phyloP scores from a whole-genome alignment of 495 filamentous ascomycete genomes.

The Pyronema omphalodes region DNA sequence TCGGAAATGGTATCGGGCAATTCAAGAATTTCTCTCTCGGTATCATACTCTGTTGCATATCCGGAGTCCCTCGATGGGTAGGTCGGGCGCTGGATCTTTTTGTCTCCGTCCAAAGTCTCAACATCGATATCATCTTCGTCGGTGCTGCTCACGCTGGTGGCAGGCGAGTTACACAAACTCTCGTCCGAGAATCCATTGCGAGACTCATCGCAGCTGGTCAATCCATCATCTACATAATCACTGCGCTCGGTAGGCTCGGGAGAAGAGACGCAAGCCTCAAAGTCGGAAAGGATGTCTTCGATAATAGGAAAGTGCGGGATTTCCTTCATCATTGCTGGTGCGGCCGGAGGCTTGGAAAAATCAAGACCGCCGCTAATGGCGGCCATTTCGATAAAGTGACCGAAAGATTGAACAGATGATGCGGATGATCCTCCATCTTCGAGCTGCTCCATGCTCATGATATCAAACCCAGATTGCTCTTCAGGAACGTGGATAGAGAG shows the following conservation, averaged over 20 bases:
- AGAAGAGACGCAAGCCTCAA: neutral
- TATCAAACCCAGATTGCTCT: neutral
- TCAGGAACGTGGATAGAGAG: neutral
- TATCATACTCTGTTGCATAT: neutral
- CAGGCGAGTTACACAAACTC: neutral
- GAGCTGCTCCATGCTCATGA: slow-evolving; percentile 1
- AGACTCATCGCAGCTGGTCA: neutral
- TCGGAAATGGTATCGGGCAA: neutral
- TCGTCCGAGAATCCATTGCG: neutral
- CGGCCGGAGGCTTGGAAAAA: neutral
- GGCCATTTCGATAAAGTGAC: neutral
- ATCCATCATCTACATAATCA: neutral
- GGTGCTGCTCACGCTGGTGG: slow-evolving; percentile 1
- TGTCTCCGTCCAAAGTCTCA: neutral
- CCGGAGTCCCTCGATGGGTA: neutral
- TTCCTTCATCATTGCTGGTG: neutral
- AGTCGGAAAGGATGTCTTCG: neutral
- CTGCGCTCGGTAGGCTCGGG: neutral
- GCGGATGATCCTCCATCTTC: neutral
- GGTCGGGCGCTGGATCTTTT: neutral
- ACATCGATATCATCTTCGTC: slow-evolving; percentile 1
- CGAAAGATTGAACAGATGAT: neutral
- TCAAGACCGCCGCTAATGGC: neutral
- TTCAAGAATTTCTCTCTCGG: neutral
- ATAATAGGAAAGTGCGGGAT: slow-evolving; percentile 1